Conservation (phyloP, 2,329 filamentous ascomycete species). For the Chrysosporium queenslandicum region DNA sequence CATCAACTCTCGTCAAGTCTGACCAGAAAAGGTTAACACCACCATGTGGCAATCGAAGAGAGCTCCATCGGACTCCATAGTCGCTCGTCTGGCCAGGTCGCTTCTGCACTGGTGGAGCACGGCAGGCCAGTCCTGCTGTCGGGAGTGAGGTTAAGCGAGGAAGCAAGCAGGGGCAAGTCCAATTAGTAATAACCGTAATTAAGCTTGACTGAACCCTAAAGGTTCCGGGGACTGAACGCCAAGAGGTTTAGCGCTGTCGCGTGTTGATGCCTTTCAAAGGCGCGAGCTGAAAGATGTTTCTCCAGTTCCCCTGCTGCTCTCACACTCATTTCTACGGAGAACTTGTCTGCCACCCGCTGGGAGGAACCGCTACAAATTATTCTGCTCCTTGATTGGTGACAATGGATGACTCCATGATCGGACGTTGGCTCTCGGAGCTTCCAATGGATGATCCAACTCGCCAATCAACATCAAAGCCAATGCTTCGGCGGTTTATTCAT, state of each 20-base stretch:
- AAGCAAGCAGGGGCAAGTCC: not conserved
- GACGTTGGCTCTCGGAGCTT: conserved; percentile 10
- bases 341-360: no score
- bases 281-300: no score
- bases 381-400: no score
- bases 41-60: not conserved
- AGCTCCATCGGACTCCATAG: not conserved
- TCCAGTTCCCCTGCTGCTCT: no score
- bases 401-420: conserved; percentile 15
- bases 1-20: not conserved
- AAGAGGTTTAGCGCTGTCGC: no score
- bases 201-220: no score
- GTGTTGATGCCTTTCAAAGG: no score
- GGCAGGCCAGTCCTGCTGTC: not conserved
- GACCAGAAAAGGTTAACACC: not conserved
- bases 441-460: conserved; percentile 16
- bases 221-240: no score
- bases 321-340: no score
- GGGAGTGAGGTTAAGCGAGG: not conserved
- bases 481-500: conserved; percentile 14
- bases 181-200: no score
- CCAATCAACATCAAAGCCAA: conserved; percentile 8
- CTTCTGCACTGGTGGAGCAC: not conserved
- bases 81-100: not conserved
- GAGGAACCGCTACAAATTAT: no score